These are phyloP conservation scores for Myriosclerotinia duriaeana DNA, from an alignment of 2,329 filamentous ascomycete genomes.

Conservation along the genomic window DNA sequence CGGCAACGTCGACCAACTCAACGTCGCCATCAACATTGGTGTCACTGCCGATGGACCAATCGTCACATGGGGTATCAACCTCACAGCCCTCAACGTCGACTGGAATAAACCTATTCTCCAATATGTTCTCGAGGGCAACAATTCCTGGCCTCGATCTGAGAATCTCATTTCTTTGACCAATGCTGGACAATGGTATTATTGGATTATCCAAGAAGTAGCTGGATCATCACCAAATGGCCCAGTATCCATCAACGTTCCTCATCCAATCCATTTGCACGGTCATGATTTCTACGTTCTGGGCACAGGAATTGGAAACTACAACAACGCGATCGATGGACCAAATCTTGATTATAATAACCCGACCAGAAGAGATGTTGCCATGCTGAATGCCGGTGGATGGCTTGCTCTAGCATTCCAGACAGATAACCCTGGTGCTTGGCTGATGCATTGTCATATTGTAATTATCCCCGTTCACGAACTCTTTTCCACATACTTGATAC, in stretches of 20 bases:
- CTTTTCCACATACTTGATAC: neutral
- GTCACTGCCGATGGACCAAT: slow-evolving; percentile 21
- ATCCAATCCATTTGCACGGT: slow-evolving; percentile 49
- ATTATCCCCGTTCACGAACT: neutral
- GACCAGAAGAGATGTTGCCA: slow-evolving; percentile 51
- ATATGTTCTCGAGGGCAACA: slow-evolving; percentile 38
- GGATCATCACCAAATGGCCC: slow-evolving; percentile 5
- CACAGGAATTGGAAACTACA: slow-evolving; percentile 29
- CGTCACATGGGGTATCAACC: slow-evolving; percentile 25
- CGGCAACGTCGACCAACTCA: slow-evolving; percentile 5
- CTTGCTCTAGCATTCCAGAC: slow-evolving; percentile 30
- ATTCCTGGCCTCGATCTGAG: slow-evolving; percentile 23
- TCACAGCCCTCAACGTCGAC: slow-evolving; percentile 41
- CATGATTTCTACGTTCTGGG: slow-evolving; percentile 46
- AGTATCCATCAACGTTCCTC: slow-evolving; percentile 32
- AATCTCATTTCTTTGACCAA: slow-evolving; percentile 28
- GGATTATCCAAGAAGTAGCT: slow-evolving; percentile 26
- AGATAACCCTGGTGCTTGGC: slow-evolving; percentile 43
- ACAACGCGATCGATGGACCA: slow-evolving; percentile 7
- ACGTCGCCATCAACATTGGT: slow-evolving; percentile 23
- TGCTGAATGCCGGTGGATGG: slow-evolving; percentile 40
- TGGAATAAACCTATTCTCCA: slow-evolving; percentile 47
- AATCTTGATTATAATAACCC: slow-evolving; percentile 44
- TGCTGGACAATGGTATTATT: slow-evolving; percentile 26
- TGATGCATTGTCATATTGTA: slow-evolving; percentile 35